Evolutionary conservation across 805 yeast genomes (phyloP), one percentile per base, ranked within the genome.

Genomic region (Candida yuanshanica): DNA sequence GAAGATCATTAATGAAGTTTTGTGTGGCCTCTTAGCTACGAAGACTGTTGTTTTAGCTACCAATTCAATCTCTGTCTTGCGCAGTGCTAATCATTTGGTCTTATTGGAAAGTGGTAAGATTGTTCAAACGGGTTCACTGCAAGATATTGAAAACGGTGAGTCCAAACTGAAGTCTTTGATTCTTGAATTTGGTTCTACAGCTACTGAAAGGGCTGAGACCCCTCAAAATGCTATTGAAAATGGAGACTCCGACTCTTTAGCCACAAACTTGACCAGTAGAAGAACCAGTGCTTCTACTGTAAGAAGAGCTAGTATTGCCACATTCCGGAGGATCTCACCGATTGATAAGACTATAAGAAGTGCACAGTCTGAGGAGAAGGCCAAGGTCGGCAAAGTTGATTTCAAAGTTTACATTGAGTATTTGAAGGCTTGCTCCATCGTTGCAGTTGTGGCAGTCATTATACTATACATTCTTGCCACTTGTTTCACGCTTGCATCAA

Each of bases 31-130:
- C 49, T 67, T 90, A 51, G 75, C 77, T 33, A 56, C 84, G 22
- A 88, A 87, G 63, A 77, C 93, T 49, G 81, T 78, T 51, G 68
- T 90, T 25, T 70, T 90, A 58, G 90, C 95, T 13, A 90, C 98
- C 9, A 90, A 90, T 65, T 82, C 85, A 43, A 82, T 91, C 47
- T 76, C 85, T 38, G 95, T 88, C 13, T 71, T 90, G 53, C 74
- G 83, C 41, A 78, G 79, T 49, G 95, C 97, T 3, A 74, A 79
- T 54, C 66, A 73, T 33, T 74, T 91, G 43, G 70, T 83, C 21
- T 69, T 90, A 75, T 65, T 91, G 27, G 73, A 75, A 38, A 79
- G 76, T 48, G 93, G 93, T 45, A 72, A 74, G 50, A 68, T 85
- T 35, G 66, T 73, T 32, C 90, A 85, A 61, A 81, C 75, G 50